Evolutionary conservation across 306 rosid species (phyloP).

Genomic region (Lagenaria siceraria): DNA sequence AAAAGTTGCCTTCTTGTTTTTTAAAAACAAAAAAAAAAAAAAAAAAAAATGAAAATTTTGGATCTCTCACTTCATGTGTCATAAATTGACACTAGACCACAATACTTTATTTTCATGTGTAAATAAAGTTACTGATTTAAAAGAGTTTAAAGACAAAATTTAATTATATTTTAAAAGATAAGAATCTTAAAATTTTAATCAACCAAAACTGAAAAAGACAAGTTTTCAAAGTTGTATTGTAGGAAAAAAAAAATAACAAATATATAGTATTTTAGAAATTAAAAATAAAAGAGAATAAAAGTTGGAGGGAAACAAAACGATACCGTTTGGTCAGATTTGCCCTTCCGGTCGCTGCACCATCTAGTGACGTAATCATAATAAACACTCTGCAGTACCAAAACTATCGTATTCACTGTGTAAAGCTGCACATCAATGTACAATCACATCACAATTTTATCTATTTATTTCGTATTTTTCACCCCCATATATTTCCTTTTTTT

Average conservation of each 20-base stretch:
- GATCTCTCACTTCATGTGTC: too few relatives aligned
- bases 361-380: conserved; percentile 52
- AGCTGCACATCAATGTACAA: conserved; percentile 32
- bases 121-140: too few relatives aligned
- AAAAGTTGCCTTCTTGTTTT: too few relatives aligned
- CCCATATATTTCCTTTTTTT: too few relatives aligned
- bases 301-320: neutral
- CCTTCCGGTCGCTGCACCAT: conserved; percentile 26
- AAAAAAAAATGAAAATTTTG: too few relatives aligned
- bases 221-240: too few relatives aligned
- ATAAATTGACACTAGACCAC: too few relatives aligned
- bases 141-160: neutral
- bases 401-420: conserved; percentile 55
- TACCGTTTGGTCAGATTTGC: conserved; percentile 23
- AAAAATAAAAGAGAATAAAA: neutral
- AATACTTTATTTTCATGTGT: too few relatives aligned
- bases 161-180: too few relatives aligned
- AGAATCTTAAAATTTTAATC: too few relatives aligned
- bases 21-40: too few relatives aligned
- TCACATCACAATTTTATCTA: neutral
- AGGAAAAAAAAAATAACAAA: too few relatives aligned
- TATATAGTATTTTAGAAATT: neutral
- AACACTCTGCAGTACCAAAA: conserved; percentile 60
- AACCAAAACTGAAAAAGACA: neutral
- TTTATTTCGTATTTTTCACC: neutral